A percentile compares a stretch with the other conserved stretches of the same genome.
phyloP scores from a whole-genome alignment of 2,329 filamentous ascomycete genomes.

The Colletotrichum musicola region DNA sequence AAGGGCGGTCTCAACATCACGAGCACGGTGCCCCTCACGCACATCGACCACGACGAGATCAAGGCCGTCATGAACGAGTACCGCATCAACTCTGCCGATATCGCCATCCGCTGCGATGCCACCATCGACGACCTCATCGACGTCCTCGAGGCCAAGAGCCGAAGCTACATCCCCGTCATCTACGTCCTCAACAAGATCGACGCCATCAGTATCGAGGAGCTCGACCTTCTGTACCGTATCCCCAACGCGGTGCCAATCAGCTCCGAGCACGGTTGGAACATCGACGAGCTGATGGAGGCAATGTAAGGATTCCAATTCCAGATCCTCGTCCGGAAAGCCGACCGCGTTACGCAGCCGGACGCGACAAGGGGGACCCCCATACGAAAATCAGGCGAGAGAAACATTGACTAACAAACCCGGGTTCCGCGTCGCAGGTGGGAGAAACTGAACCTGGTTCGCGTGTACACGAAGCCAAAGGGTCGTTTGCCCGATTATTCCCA shows the following conservation, averaged over 20 bases:
- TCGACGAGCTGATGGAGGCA: conserved; percentile 95
- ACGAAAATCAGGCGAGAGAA: background rate
- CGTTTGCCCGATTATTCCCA: conserved; percentile 91
- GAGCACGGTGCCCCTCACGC: conserved; percentile 89
- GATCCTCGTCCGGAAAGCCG: conserved; percentile 3
- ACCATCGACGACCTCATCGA: conserved; percentile 98
- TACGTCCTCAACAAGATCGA: conserved; percentile 99
- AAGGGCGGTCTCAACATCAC: conserved; percentile 97
- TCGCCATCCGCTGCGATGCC: conserved; percentile 96
- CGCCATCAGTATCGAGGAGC: conserved; percentile 95
- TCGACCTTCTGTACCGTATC: conserved; percentile 95
- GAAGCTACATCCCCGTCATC: conserved; percentile 98
- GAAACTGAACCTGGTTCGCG: conserved; percentile 88
- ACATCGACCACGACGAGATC: conserved; percentile 97
- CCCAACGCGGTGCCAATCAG: conserved; percentile 98
- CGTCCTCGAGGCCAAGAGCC: conserved; percentile 90
- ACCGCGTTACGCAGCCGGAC: conserved; percentile 8
- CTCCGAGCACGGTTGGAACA: conserved; percentile 97
- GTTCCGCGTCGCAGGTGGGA: conserved; percentile 75
- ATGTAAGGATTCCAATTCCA: conserved; percentile 68
- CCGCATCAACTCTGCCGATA: conserved; percentile 95
- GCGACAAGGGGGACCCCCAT: conserved; percentile 4
- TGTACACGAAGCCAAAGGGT: conserved; percentile 99
- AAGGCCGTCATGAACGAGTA: conserved; percentile 98
- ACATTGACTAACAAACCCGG: conserved; percentile 11